Base-by-base conservation (phyloP, 2,329 filamentous ascomycete species). In the Plenodomus biglobosus region DNA sequence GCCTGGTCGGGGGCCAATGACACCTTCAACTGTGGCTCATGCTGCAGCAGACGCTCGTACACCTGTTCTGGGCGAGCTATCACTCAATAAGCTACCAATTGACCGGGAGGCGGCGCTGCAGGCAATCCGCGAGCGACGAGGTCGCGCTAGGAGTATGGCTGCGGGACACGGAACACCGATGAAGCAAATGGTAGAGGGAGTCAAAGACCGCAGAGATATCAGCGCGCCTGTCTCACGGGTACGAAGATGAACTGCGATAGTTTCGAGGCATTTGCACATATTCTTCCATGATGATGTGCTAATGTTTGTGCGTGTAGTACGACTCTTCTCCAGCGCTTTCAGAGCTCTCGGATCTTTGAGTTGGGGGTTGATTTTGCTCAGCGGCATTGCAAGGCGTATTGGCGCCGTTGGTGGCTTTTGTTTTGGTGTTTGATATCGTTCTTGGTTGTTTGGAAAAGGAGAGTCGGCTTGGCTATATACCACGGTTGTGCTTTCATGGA, bases 51-150 rank as follows among this genome's bases (percentile, higher is more conserved):
- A 64, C 52, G 58, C 58, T 18, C 62, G 55, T 22, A 62, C 67
- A 2, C 64, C 64, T 15, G 62, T 64, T 3, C 48, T 72, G 8
- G 65, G 64, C n/a, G 66, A 70, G 45, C 46, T 70, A 24, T 59
- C 55, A 1, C 40, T 68, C 49, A 73, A 70, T 50, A 65, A 65
- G 39, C 58, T 70, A 10, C 68, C 65, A 15, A 61, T 79, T 46
- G 76, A 79, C 45, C 80, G 88, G 44, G 88, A 90, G 68, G 80
- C 90, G 69, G 88, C 88, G 3, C 78, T 92, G 15, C 86, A 86
- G 46, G 84, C 86, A 66, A 92, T 92, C 57, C 80, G 85, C 44
- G 85, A 89, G 72, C 79, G 88, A 21, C 76, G 88, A 44, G 87
- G 86, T 6, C 77, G 88, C 38, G 86, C 88, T 47, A 80, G 84